These are phyloP conservation scores for Vanderwaltozyma polyspora DNA, from an alignment of 805 yeast species.

Conservation along the genomic window DNA sequence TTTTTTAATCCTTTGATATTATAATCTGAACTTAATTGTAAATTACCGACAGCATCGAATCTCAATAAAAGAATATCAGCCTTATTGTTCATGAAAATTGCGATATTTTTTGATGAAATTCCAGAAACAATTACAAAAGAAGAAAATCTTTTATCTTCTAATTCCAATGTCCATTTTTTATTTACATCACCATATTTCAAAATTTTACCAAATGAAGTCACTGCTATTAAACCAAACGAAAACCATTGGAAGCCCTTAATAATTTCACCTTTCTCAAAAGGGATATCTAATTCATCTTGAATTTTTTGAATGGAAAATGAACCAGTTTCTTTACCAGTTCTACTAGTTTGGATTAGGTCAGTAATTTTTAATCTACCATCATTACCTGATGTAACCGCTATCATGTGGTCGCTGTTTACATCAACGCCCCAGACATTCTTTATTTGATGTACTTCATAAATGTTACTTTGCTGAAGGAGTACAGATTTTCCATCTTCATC, in stretches of 20 bases:
- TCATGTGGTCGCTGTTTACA: slow-evolving; percentile 31
- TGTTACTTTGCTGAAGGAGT: slow-evolving; percentile 16
- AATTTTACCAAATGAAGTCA: slow-evolving; percentile 52
- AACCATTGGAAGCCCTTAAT: slow-evolving; percentile 51
- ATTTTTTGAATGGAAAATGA: slow-evolving; percentile 28
- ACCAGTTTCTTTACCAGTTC: slow-evolving; percentile 24
- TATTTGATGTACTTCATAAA: slow-evolving; percentile 66
- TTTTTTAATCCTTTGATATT: slow-evolving; percentile 29
- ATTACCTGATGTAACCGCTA: slow-evolving; percentile 83
- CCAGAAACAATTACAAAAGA: slow-evolving; percentile 37
- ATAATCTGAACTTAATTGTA: slow-evolving; percentile 13
- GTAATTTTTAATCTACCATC: slow-evolving; percentile 73
- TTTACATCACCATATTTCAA: slow-evolving; percentile 19
- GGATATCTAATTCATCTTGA: slow-evolving; percentile 15
- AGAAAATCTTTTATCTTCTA: slow-evolving; percentile 19
- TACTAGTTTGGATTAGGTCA: slow-evolving; percentile 32
- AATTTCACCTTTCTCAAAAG: slow-evolving; percentile 37
- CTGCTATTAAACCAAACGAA: slow-evolving; percentile 34
- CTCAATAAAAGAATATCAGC: slow-evolving; percentile 37
- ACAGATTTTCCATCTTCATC: slow-evolving; percentile 1
- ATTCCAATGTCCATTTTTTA: slow-evolving; percentile 22
- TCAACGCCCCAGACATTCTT: slow-evolving; percentile 82
- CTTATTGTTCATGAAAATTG: slow-evolving; percentile 27
- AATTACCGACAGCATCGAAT: slow-evolving; percentile 29
- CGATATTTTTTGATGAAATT: slow-evolving; percentile 26